Percentiles rank a stretch among this genome's conserved stretches.
Evolutionary conservation across 1,284 basidiomycete genomes (phyloP).

Genomic region (Cryptococcus sp.): DNA sequence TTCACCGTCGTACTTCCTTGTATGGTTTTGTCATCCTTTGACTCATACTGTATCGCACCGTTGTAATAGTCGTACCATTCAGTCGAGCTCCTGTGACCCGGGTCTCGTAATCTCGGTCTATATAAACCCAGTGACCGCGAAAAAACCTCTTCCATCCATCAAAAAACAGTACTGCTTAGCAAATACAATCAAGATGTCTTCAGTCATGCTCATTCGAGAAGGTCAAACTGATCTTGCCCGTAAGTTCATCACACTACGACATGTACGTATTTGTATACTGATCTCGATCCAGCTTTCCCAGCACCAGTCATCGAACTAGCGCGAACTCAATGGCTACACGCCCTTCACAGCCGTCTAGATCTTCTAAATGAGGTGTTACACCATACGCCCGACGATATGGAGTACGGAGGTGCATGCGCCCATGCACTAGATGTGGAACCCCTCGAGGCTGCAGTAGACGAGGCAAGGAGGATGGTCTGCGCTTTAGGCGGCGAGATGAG

Average conservation of each 20-base stretch:
- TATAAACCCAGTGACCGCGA: too few species aligned
- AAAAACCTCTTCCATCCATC: too few species aligned
- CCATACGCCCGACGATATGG: slow-evolving; percentile 15
- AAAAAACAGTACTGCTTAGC: too few species aligned
- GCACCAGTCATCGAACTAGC: slow-evolving; percentile 17
- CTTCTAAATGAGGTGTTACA: slow-evolving; percentile 7
- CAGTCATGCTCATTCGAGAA: slow-evolving; percentile 14
- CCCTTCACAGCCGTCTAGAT: slow-evolving; percentile 11
- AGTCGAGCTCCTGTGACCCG: too few species aligned
- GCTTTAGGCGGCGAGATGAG: slow-evolving; percentile 22
- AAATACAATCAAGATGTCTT: background rate
- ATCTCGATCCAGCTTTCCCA: slow-evolving; percentile 12
- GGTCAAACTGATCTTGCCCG: slow-evolving; percentile 14
- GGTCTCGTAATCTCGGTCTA: too few species aligned
- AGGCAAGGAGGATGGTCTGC: slow-evolving; percentile 27
- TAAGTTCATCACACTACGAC: slow-evolving; percentile 6
- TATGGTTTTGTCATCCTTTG: too few species aligned
- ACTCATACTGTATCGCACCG: too few species aligned
- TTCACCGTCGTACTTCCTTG: too few species aligned
- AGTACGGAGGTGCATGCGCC: slow-evolving; percentile 20
- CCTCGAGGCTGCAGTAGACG: slow-evolving; percentile 25
- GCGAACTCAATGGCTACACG: slow-evolving; percentile 20
- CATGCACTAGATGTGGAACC: slow-evolving; percentile 14
- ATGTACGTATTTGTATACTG: background rate
- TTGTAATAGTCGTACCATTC: too few species aligned